Evolutionary conservation across 345 rosid species (phyloP).

Genomic region (Melaleuca quinquenervia): DNA sequence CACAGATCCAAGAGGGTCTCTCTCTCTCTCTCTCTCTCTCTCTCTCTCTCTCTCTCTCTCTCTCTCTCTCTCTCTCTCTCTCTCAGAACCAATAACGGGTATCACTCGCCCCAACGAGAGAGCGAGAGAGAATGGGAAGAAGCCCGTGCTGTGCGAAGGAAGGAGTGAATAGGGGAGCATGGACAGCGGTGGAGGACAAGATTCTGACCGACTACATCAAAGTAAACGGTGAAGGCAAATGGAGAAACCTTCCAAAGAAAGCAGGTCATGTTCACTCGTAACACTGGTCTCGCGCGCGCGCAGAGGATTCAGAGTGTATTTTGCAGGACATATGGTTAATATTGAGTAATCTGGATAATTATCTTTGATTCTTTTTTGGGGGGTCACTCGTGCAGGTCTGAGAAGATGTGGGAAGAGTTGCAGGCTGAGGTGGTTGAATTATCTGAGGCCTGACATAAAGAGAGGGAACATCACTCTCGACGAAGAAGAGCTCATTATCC

Average conservation of each 20-base stretch:
- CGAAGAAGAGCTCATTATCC: slow-evolving; percentile 24
- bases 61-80: background rate
- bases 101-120: background rate
- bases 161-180: slow-evolving; percentile 16
- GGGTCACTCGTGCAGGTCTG: slow-evolving; percentile 4
- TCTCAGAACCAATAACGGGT: background rate
- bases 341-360: background rate
- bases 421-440: slow-evolving; percentile 25
- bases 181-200: slow-evolving; percentile 23
- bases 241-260: slow-evolving; percentile 19
- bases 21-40: background rate
- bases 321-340: background rate
- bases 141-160: slow-evolving; percentile 15
- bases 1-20: background rate
- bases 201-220: slow-evolving; percentile 16
- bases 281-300: background rate
- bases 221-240: slow-evolving; percentile 21
- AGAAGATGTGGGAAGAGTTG: slow-evolving; percentile 28
- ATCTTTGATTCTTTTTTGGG: background rate
- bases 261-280: slow-evolving; percentile 2
- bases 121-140: slow-evolving; percentile 7
- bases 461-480: slow-evolving; percentile 19
- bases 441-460: slow-evolving; percentile 21
- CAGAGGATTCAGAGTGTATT: background rate
- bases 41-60: background rate